Conservation (phyloP, 345 rosid genomes). For the Syzygium grande region DNA sequence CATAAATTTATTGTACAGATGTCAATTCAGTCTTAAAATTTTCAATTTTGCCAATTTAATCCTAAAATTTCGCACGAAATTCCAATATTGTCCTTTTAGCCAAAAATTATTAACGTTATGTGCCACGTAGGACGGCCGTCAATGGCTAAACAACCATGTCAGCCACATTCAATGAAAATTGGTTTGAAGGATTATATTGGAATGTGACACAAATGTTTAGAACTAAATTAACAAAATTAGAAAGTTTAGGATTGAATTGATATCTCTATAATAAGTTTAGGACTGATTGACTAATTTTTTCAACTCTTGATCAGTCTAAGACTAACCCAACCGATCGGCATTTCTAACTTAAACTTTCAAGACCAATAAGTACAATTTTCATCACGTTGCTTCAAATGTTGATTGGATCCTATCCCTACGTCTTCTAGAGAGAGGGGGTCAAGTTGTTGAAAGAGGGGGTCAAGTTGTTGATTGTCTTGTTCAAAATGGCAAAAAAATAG, state of each 20-base stretch:
- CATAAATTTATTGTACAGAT: not conserved
- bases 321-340: not conserved
- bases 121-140: accelerated
- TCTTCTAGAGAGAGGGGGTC: not conserved
- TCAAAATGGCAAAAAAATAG: not conserved
- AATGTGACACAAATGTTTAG: not conserved
- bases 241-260: not conserved
- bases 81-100: not conserved
- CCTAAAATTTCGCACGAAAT: accelerated
- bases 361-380: not conserved
- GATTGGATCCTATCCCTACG: not conserved
- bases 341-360: not conserved
- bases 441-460: not conserved
- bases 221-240: not conserved
- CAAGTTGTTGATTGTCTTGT: not conserved
- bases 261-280: not conserved
- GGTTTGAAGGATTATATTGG: not conserved
- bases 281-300: not conserved
- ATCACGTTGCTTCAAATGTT: not conserved
- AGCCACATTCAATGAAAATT: accelerated
- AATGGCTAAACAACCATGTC: accelerated
- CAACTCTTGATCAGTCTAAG: not conserved
- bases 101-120: accelerated
- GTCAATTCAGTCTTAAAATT: not conserved
- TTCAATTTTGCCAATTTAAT: not conserved